A percentile compares a stretch with the other conserved stretches of the same genome.
Evolutionary conservation across 2,329 filamentous ascomycete species (phyloP).

Genomic region (Fusarium humuli): DNA sequence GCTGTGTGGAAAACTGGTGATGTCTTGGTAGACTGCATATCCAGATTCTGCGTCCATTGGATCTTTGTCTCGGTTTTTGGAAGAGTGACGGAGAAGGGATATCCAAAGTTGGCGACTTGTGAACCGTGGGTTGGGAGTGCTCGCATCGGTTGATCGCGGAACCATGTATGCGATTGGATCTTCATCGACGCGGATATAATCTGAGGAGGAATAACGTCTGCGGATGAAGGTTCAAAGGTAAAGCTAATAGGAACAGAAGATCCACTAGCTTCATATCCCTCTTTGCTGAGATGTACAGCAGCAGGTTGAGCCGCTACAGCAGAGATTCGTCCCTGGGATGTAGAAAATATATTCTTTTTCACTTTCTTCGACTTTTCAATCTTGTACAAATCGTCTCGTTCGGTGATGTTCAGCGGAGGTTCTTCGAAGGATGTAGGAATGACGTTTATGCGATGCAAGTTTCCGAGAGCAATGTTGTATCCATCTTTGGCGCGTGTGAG

Average conservation of each 20-base stretch:
- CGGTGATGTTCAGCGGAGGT: conserved; percentile 36
- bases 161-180: conserved; percentile 40
- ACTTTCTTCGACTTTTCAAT: conserved; percentile 36
- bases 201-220: conserved; percentile 27
- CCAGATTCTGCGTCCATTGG: conserved; percentile 35
- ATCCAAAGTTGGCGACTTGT: conserved; percentile 25
- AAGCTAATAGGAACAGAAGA: conserved; percentile 32
- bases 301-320: conserved; percentile 37
- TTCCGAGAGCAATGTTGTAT: conserved; percentile 10
- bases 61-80: conserved; percentile 9
- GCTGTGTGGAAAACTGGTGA: conserved; percentile 37
- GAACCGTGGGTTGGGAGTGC: conserved; percentile 33
- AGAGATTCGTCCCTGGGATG: conserved; percentile 29
- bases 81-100: conserved; percentile 21
- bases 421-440: conserved; percentile 40
- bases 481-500: conserved; percentile 9
- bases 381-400: conserved; percentile 32
- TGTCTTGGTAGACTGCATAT: conserved; percentile 10
- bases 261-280: conserved; percentile 24
- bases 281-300: conserved; percentile 32
- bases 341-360: conserved; percentile 39
- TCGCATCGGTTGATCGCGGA: conserved; percentile 34
- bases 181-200: conserved; percentile 22
- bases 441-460: conserved; percentile 34
- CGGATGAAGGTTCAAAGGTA: conserved; percentile 30